Evolutionary conservation across 2,329 filamentous ascomycete species (phyloP), one percentile per base, ranked within the genome.

Genomic region (Blastomyces parvus): DNA sequence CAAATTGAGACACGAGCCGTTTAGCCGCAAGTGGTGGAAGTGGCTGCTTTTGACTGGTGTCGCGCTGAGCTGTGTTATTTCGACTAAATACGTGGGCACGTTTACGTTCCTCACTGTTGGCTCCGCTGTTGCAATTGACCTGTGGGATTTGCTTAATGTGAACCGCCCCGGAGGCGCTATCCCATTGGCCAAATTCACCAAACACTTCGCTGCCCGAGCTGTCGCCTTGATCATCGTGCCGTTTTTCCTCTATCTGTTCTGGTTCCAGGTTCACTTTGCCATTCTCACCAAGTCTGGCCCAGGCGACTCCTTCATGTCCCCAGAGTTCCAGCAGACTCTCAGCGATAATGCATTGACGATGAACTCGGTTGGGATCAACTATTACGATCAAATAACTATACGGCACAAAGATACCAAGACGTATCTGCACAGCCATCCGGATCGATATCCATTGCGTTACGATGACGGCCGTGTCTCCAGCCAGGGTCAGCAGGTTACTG

Each of bases 211-310:
- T 48, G 94, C 94, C 66, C 89, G 94, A 61, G 85, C 87, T n/a
- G 81, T 95, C 67, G 92, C 89, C 17, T 82, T 99, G 63, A 90
- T 97, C 70, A 75, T 96, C 68, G 85, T 97, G 69, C 94, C 94
- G 17, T 97, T 99, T 82, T 82, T 97, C 72, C 95, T 99, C 78
- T 99, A 99, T 78, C 85, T 99, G 57, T 97, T 99, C 83, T 99
- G 94, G 94, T 99, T 99, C 87, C 94, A 99, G 82, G 92, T 99
- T 38, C 94, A 99, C 79, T 99, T 99, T 76, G 83, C 90, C 55
- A 90, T 99, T 70, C 83, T 99, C 66, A 88, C 80, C 68, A 84
- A 88, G 65, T 97, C 94, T 61, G 94, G 94, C 44, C 93, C 94
- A 55, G 94, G 94, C 62, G 94, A 99, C 73, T 93, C 97, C 72